Base-by-base conservation (phyloP, 768 basidiomycete species). In the Tephrocybe sp. region DNA sequence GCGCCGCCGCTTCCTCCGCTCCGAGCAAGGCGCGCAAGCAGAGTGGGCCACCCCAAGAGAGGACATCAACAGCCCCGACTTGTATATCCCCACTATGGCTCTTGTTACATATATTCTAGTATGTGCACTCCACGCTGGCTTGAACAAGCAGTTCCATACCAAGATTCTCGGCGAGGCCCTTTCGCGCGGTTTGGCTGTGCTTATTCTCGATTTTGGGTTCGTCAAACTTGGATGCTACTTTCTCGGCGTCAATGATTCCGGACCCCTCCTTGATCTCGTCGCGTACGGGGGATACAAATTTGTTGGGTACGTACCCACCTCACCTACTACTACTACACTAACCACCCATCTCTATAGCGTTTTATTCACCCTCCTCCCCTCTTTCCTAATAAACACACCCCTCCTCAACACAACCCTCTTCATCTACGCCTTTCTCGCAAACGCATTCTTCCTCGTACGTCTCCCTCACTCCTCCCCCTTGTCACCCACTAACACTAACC, bases 261-360 rank as follows among this genome's bases (percentile, higher is more conserved):
- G 70, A 17, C 87, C 89, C 40, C 79, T 90, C 19, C 77, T 89
- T 4, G 93, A 97, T 62, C 69, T 98, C 42, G 70, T 97, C 26
- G 90, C 95, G 0, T 98, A 98, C 64, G 89, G 87, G 4, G 96
- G 97, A 0, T 98, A 98, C 72, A 98, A 99, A 64, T 98, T 99
- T 60, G 91, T 98, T 23, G 96, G 92, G 92, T 93, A 56, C 23
- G 84, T 71, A 2, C 23, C 14, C 31, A 45, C n/a, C 17, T 3
- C 3, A 33, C 13, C 5, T 13, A 45, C 13, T 7, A 3, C 12
- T 11, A 34, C n/a, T n/a, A n/a, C n/a, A 14, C 2, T 38, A 33
- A 30, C 35, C 51, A 7, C 14, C 9, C 8, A 16, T 14, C 6
- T 4, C 46, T 43, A 41, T 44, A 95, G 94, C 1, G 91, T 98